phyloP scores from a whole-genome alignment of 148 eudicot genomes.

The Camellia japonica region DNA sequence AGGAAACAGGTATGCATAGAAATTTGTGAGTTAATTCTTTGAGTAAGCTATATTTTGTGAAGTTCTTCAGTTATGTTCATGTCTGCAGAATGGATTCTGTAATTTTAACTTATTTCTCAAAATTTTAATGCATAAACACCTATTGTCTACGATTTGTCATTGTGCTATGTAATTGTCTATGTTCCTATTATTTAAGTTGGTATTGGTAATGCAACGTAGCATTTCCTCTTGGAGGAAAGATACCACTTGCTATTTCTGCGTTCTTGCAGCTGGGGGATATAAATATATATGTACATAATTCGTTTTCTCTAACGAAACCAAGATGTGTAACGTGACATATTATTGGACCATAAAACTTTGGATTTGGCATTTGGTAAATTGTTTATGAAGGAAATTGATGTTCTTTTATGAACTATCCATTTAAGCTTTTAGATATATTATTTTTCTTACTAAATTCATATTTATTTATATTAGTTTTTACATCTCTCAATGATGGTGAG shows the following conservation, averaged over 20 bases:
- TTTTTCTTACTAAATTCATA: neutral
- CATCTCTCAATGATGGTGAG: neutral
- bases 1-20: conserved; percentile 67
- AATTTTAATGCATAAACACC: neutral
- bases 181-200: neutral
- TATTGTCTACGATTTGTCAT: neutral
- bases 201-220: neutral
- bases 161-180: neutral
- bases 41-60: neutral
- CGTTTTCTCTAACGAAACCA: neutral
- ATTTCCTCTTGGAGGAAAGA: neutral
- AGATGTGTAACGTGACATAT: neutral
- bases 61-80: neutral
- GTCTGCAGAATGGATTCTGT: neutral
- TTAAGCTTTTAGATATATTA: neutral
- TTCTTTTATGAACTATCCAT: conserved; percentile 1
- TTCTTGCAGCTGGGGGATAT: too few relatives aligned
- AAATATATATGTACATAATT: too few relatives aligned
- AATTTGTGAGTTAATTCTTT: neutral
- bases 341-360: neutral
- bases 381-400: neutral
- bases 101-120: neutral
- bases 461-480: neutral
- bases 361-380: neutral
- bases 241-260: neutral